Conservation (phyloP, 805 yeast genomes). For the Teunomyces pallodes region DNA sequence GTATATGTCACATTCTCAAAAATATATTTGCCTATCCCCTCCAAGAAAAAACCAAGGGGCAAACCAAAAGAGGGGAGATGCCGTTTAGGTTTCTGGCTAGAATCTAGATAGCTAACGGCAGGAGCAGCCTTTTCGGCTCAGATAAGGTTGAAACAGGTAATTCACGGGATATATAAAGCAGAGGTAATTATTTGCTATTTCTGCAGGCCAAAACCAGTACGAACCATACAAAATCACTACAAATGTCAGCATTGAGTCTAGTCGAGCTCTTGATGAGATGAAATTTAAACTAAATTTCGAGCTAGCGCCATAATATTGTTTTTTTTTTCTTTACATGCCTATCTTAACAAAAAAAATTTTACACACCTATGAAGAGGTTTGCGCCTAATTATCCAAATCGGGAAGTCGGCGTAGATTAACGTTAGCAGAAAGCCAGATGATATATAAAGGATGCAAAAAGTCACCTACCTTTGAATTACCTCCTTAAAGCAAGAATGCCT, state of each 20-base stretch:
- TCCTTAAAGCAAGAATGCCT: background rate
- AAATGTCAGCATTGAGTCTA: too few species aligned
- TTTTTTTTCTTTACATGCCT: background rate
- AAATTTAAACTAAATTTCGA: too few species aligned
- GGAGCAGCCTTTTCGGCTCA: background rate
- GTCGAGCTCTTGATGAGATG: too few species aligned
- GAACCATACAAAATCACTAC: too few species aligned
- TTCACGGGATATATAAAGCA: background rate
- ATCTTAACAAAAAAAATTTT: background rate
- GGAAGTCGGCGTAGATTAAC: conserved; percentile 3
- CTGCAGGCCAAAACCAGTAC: too few species aligned
- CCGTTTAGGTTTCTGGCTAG: background rate
- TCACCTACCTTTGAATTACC: background rate
- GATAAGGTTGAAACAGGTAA: background rate
- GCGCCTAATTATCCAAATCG: conserved; percentile 3
- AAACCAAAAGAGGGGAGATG: background rate
- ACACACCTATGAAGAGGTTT: background rate
- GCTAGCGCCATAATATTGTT: background rate
- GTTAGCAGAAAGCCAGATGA: background rate
- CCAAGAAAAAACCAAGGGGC: background rate
- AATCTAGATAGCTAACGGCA: conserved; percentile 1
- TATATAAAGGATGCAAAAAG: background rate
- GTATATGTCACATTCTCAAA: too few species aligned
- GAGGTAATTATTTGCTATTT: background rate
- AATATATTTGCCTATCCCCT: background rate